Percentiles rank a stretch among this genome's conserved stretches.
Conservation (phyloP, 2,329 filamentous ascomycete genomes). For the Coniella lustricola region DNA sequence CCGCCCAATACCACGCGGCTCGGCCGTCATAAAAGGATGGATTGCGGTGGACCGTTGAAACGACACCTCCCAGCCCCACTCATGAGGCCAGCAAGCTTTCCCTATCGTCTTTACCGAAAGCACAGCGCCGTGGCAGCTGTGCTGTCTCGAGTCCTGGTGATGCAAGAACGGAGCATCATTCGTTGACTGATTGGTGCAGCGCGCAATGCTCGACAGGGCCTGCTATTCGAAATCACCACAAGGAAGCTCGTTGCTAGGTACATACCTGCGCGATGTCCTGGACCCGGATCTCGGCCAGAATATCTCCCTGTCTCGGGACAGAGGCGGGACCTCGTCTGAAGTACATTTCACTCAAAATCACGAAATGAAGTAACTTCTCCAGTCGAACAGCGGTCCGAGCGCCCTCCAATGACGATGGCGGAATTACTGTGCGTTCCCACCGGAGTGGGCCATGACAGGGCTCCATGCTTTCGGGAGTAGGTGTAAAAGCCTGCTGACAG, state of each 20-base stretch:
- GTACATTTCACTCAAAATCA: no score
- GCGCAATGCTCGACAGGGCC: neutral
- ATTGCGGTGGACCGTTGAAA: no score
- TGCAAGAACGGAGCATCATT: no score
- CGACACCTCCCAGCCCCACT: no score
- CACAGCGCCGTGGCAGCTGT: neutral
- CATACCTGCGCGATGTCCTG: no score
- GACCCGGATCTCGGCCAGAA: no score
- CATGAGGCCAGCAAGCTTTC: neutral
- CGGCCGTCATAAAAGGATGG: neutral
- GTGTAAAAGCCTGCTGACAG: slow-evolving; percentile 10
- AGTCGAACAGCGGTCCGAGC: neutral
- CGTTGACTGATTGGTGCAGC: neutral
- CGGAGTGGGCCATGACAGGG: neutral
- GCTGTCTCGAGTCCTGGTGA: no score
- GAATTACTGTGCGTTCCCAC: neutral
- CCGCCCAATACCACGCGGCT: neutral
- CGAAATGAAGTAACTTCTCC: neutral
- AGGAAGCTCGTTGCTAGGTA: no score
- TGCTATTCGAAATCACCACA: neutral
- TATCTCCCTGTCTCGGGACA: no score
- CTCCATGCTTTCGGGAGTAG: slow-evolving; percentile 6
- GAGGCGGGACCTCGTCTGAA: no score
- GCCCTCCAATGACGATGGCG: neutral
- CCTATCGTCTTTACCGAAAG: neutral